Percentiles rank a stretch among this genome's conserved stretches.
These are phyloP conservation scores for Rhododendron henanense DNA, from an alignment of 148 eudicot species.

Conservation along the genomic window DNA sequence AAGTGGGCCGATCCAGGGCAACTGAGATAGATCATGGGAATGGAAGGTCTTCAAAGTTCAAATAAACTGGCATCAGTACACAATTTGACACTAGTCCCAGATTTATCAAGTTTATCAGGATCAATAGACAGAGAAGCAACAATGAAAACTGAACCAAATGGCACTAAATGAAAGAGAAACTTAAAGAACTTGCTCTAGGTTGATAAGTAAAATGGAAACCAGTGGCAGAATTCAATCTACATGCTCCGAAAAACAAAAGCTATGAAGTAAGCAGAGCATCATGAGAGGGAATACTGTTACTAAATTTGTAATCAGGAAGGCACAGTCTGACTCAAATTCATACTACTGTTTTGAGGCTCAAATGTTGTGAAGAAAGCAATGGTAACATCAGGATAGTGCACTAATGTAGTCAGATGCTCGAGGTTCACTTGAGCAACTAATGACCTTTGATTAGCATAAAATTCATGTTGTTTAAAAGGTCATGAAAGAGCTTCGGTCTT, in stretches of 20 bases:
- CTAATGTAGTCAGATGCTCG: background rate
- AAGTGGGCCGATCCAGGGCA: constrained; percentile 86
- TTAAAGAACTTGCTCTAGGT: background rate
- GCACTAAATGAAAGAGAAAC: background rate
- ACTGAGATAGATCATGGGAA: constrained; percentile 51
- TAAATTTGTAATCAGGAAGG: background rate
- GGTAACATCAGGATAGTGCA: background rate
- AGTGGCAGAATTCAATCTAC: background rate
- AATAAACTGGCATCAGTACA: constrained; percentile 16
- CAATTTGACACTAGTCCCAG: background rate
- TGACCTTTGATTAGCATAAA: background rate
- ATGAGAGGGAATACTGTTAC: background rate
- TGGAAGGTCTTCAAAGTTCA: constrained; percentile 41
- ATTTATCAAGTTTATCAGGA: background rate
- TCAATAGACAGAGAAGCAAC: constrained; percentile 3
- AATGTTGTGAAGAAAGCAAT: background rate
- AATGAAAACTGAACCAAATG: background rate
- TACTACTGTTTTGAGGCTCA: background rate
- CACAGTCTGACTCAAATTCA: background rate
- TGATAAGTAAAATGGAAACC: background rate
- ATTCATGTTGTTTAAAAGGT: background rate
- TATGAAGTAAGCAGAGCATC: background rate
- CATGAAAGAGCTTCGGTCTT: background rate
- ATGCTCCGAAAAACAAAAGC: background rate
- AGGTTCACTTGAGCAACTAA: background rate